Conservation (phyloP, 2,329 filamentous ascomycete species). For the Penicillium sp. region DNA sequence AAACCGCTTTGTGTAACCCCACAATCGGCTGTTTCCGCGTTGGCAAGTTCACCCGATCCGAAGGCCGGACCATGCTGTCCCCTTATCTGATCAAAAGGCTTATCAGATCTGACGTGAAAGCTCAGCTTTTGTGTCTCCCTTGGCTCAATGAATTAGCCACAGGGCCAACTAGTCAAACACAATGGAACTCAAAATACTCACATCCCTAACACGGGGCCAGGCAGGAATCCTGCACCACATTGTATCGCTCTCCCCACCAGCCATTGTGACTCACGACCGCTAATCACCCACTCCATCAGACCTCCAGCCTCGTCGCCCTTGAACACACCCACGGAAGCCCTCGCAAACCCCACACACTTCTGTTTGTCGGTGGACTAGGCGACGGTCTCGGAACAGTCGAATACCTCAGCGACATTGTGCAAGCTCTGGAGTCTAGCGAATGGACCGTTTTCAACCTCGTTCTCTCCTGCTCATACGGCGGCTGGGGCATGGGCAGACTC, state of each 20-base stretch:
- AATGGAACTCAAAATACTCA: slow-evolving; percentile 24
- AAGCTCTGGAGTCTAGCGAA: slow-evolving; percentile 44
- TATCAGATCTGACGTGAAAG: slow-evolving; percentile 25
- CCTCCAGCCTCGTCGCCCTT: slow-evolving; percentile 39
- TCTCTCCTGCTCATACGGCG: slow-evolving; percentile 53
- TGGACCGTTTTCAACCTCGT: slow-evolving; percentile 56
- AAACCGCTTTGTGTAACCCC: too few relatives aligned
- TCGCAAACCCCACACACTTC: slow-evolving; percentile 48
- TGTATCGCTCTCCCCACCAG: slow-evolving; percentile 7
- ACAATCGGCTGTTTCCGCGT: too few relatives aligned
- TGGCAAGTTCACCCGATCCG: too few relatives aligned
- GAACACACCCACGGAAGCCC: slow-evolving; percentile 35
- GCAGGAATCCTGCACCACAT: slow-evolving; percentile 26
- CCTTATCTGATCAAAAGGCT: slow-evolving; percentile 23
- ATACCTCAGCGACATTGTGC: slow-evolving; percentile 53
- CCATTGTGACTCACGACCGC: neutral
- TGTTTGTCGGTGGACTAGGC: slow-evolving; percentile 60
- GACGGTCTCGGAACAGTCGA: slow-evolving; percentile 57
- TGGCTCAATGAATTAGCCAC: neutral
- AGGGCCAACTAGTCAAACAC: neutral
- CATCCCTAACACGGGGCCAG: slow-evolving; percentile 20
- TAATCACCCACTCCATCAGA: slow-evolving; percentile 23
- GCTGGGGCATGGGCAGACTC: slow-evolving; percentile 57
- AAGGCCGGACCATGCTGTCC: neutral
- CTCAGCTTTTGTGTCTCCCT: slow-evolving; percentile 4